Evolutionary conservation across 305 asterid genomes (phyloP).

Genomic region (Nicotiana rustica): DNA sequence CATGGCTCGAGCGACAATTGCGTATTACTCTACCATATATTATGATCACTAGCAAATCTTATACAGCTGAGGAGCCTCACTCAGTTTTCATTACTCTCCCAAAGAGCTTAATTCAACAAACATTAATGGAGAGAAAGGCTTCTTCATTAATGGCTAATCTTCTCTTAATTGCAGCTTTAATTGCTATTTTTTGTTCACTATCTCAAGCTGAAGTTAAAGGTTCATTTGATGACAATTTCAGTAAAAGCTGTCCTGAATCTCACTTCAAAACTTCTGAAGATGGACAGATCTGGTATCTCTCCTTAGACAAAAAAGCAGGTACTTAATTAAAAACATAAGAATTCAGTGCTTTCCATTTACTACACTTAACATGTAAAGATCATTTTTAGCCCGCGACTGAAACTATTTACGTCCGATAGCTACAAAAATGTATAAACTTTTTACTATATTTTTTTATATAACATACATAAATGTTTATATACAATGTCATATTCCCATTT

Average conservation of each 20-base stretch:
- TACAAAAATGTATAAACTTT: too few species aligned
- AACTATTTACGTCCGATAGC: too few species aligned
- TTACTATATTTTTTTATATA: too few species aligned
- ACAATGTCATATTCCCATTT: too few species aligned
- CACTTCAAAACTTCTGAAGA: slow-evolving; percentile 86
- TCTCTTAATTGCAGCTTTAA: slow-evolving; percentile 34
- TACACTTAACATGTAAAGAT: too few species aligned
- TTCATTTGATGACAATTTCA: slow-evolving; percentile 70
- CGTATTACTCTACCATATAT: too few species aligned
- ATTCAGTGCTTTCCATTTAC: too few species aligned
- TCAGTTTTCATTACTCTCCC: neutral
- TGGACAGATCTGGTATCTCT: slow-evolving; percentile 88
- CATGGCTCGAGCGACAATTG: too few species aligned
- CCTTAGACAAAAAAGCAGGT: slow-evolving; percentile 78
- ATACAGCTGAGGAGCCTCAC: neutral
- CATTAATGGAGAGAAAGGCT: slow-evolving; percentile 11
- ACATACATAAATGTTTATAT: too few species aligned
- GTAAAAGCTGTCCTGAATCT: slow-evolving; percentile 73
- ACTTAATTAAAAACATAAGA: neutral
- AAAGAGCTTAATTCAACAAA: neutral
- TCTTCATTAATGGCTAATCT: slow-evolving; percentile 30
- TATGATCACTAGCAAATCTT: too few species aligned
- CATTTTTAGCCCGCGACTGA: too few species aligned
- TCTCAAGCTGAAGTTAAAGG: neutral
- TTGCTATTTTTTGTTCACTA: neutral